Percentiles rank a stretch among this genome's conserved stretches.
phyloP scores from a whole-genome alignment of 1,284 basidiomycete genomes.

The Earliella scabrosa region DNA sequence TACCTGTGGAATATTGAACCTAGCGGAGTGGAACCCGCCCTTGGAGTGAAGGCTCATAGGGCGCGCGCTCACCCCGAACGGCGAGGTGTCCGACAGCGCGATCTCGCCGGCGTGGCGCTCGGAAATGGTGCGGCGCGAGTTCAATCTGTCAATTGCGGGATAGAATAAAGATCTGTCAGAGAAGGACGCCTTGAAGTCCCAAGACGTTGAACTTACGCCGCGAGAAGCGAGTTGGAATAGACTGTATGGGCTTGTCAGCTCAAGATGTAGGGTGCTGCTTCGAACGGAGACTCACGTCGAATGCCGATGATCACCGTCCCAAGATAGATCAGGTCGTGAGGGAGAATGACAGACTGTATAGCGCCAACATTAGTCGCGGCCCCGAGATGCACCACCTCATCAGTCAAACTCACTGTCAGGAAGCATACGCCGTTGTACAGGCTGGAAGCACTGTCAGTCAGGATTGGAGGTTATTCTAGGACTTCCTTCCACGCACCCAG shows the following conservation, averaged over 20 bases:
- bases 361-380: too few species aligned
- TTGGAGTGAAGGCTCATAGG: neutral
- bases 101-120: neutral
- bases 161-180: too few species aligned
- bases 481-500: neutral
- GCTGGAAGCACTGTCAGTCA: neutral
- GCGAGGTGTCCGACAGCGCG: neutral
- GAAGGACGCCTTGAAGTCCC: neutral
- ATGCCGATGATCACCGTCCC: neutral
- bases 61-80: neutral
- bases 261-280: neutral
- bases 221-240: constrained; percentile 1
- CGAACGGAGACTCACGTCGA: neutral
- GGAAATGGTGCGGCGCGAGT: neutral
- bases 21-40: neutral
- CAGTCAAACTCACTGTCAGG: neutral
- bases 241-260: neutral
- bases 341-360: neutral
- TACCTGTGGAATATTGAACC: neutral
- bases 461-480: neutral
- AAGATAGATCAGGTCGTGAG: constrained; percentile 1
- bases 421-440: neutral
- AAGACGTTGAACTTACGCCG: constrained; percentile 1
- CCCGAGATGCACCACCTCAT: neutral
- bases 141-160: neutral